phyloP scores from a whole-genome alignment of 2,329 filamentous ascomycete species.

The Claviceps sp. region DNA sequence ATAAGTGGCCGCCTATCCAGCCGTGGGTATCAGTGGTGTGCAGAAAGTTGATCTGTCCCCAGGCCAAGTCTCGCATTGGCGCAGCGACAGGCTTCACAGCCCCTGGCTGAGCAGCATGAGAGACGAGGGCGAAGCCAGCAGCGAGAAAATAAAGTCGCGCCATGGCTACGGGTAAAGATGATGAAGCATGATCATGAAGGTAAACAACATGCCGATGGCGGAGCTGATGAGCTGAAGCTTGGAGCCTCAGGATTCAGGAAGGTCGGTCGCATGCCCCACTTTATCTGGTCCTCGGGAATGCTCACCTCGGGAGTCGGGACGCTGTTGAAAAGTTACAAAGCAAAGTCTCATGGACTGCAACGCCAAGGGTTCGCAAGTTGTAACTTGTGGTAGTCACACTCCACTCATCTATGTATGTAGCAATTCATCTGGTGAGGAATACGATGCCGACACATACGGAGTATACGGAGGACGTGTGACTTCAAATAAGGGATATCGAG shows the following conservation, averaged over 20 bases:
- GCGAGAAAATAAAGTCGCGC: conserved; percentile 12
- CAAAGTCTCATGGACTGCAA: too few species aligned
- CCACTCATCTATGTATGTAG: too few species aligned
- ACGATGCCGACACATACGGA: too few species aligned
- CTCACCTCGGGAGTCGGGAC: too few species aligned
- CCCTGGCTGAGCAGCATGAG: conserved; percentile 54
- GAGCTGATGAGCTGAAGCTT: background rate
- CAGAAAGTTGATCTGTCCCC: conserved; percentile 95
- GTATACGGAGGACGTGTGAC: too few species aligned
- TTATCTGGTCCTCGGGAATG: too few species aligned
- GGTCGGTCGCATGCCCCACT: too few species aligned
- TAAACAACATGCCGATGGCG: background rate
- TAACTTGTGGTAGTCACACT: too few species aligned
- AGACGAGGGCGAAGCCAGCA: conserved; percentile 19
- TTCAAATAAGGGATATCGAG: too few species aligned
- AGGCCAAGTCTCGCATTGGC: conserved; percentile 71
- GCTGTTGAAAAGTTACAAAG: too few species aligned
- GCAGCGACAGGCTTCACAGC: conserved; percentile 66
- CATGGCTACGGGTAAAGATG: conserved; percentile 11
- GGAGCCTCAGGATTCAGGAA: background rate
- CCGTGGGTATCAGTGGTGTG: conserved; percentile 94
- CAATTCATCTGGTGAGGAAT: too few species aligned
- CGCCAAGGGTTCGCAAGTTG: too few species aligned
- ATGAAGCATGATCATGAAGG: background rate
- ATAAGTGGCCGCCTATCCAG: conserved; percentile 86